These are phyloP conservation scores for Seiridium unicorne DNA, from an alignment of 2,329 filamentous ascomycete species.

Conservation along the genomic window DNA sequence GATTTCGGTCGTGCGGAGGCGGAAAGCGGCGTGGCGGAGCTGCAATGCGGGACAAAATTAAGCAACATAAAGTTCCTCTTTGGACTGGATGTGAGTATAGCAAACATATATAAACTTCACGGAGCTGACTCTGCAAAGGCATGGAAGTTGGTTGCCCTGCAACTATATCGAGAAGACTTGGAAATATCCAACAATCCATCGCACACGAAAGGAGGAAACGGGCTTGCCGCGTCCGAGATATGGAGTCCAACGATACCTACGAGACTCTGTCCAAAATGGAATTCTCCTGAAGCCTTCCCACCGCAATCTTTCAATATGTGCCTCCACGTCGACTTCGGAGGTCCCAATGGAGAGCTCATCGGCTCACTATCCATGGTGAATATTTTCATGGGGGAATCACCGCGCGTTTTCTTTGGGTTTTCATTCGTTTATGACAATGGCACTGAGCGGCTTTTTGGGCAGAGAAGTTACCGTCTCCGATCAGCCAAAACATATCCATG, in stretches of 20 bases:
- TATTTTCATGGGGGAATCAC: constrained; percentile 14
- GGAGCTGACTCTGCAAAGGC: constrained; percentile 1
- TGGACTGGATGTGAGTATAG: constrained; percentile 14
- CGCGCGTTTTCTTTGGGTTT: constrained; percentile 15
- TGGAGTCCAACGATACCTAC: constrained; percentile 16
- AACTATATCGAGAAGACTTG: constrained; percentile 6
- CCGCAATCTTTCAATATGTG: constrained; percentile 15
- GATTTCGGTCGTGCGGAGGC: constrained; percentile 8
- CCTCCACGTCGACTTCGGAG: constrained; percentile 18
- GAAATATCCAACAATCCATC: neutral
- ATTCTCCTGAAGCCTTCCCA: neutral
- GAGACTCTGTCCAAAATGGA: constrained; percentile 8
- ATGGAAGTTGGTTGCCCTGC: constrained; percentile 16
- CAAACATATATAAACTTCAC: neutral
- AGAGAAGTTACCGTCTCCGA: neutral
- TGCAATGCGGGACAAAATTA: neutral
- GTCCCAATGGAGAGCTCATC: constrained; percentile 9
- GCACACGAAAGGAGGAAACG: too few species aligned
- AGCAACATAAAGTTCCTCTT: constrained; percentile 10
- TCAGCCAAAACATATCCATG: neutral
- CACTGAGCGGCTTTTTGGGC: constrained; percentile 16
- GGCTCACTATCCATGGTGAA: constrained; percentile 10
- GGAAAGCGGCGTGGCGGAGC: constrained; percentile 11
- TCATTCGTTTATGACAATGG: constrained; percentile 17
- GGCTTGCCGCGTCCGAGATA: constrained; percentile 4